phyloP scores from a whole-genome alignment of 1,284 basidiomycete genomes.

The Pseudozyma tsukubaensis region DNA sequence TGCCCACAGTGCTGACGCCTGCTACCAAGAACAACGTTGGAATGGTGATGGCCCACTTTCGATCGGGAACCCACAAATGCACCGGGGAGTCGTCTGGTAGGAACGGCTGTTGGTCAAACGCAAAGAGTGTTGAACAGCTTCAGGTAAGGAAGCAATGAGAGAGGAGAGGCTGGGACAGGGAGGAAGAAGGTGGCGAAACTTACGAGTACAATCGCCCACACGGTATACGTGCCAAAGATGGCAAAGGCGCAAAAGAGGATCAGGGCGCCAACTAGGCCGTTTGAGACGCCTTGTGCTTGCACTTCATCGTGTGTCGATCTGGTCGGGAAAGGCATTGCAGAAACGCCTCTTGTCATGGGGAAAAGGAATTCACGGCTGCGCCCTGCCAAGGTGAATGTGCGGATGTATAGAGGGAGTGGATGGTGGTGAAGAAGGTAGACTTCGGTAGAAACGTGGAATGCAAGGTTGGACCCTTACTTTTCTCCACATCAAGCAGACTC shows the following conservation, averaged over 20 bases:
- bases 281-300: slow-evolving; percentile 17
- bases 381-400: background rate
- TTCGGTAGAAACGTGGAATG: too few species aligned
- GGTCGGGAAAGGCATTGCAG: slow-evolving; percentile 7
- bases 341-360: background rate
- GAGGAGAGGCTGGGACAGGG: background rate
- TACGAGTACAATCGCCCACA: slow-evolving; percentile 43
- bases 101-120: slow-evolving; percentile 24
- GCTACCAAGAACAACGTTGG: slow-evolving; percentile 31
- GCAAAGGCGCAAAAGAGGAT: slow-evolving; percentile 19
- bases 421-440: background rate
- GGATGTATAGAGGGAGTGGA: background rate
- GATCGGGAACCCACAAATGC: slow-evolving; percentile 23
- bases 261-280: slow-evolving; percentile 19
- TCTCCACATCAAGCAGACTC: background rate
- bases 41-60: slow-evolving; percentile 31
- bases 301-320: too few species aligned
- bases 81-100: slow-evolving; percentile 32
- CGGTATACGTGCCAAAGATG: slow-evolving; percentile 26
- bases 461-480: slow-evolving; percentile 15
- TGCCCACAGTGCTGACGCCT: slow-evolving; percentile 31
- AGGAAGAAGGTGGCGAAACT: slow-evolving; percentile 1
- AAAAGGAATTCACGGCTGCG: background rate
- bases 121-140: background rate
- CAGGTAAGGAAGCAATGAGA: background rate